Evolutionary conservation across 164 flowering plant species (phyloP), one percentile per base, ranked within the genome.

Genomic region (Annona squamosa): DNA sequence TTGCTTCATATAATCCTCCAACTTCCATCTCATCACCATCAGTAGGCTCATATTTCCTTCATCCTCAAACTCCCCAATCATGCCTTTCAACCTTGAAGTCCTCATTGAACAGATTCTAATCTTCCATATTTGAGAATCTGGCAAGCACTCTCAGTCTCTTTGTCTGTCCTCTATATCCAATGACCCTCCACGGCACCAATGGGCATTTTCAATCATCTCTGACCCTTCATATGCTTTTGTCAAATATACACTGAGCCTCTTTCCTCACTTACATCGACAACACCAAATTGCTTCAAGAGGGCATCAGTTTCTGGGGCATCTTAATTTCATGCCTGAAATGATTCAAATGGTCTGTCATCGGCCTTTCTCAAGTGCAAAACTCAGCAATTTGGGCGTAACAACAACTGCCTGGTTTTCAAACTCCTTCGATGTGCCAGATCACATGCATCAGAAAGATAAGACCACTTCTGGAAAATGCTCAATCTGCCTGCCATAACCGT

Each of bases 221-320:
- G 85, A 73, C 17, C 94, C 88, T 69, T 92, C 86, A 77, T 94
- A 94, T 59, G 91, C 97, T 82, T 94, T 93, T 1, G 87, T 94
- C 79, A 92, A 79, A 78, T 87, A 92, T 72, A 88, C 97, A 75
- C 87, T 87, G 68, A 91, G 86, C 73, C 99, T 88, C 84, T 86
- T 92, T 43, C 99, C 98, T 78, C 97, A 87, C 84, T 92, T 97
- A 94, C 99, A 75, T 94, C 92, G 71, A 94, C 91, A 41, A 94
- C 89, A 17, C 97, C 97, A 78, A 85, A 85, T 82, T 92, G 97
- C 86, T 92, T 94, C 77, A 94, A 65, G 68, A 94, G 81, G 72
- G 88, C 97, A 94, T 92, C 76, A 94, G 77, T 83, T 90, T 92
- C 76, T 92, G 97, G 26, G 97, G 97, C 94, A 94, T 90, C 42